Percentiles rank a stretch among this genome's conserved stretches.
Evolutionary conservation across 148 eudicot genomes (phyloP).

Genomic region (Rhododendron molle): DNA sequence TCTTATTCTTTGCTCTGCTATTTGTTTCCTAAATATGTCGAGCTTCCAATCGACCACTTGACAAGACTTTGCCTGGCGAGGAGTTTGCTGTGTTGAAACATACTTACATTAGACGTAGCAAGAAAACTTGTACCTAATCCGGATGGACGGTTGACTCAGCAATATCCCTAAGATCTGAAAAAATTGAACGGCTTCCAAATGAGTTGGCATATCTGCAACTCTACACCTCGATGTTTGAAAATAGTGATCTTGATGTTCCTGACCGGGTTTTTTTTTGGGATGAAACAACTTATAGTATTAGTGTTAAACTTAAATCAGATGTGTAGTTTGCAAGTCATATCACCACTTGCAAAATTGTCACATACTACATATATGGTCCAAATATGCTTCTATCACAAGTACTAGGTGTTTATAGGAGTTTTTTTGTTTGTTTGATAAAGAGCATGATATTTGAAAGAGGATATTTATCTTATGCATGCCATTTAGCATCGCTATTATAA

Average conservation of each 20-base stretch:
- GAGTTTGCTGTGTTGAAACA: not conserved
- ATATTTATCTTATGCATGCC: not conserved
- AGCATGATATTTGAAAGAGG: not conserved
- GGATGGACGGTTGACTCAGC: not conserved
- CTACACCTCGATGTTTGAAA: not conserved
- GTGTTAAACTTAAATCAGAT: not conserved
- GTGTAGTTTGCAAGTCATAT: not conserved
- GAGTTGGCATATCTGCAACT: not conserved
- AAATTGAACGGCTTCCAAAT: not conserved
- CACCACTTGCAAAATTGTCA: not conserved
- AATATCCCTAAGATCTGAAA: not conserved
- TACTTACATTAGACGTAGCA: not conserved
- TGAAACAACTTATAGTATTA: not conserved
- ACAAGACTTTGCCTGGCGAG: not conserved
- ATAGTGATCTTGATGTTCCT: not conserved
- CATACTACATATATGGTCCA: not conserved
- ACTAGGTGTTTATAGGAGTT: not conserved
- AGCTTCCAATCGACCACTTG: slow-evolving; percentile 8
- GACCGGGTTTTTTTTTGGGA: not conserved
- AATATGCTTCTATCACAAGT: not conserved
- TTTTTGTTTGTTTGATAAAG: not conserved
- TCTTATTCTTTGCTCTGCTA: not conserved
- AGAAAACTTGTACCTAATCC: not conserved
- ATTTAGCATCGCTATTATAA: not conserved
- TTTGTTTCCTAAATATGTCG: slow-evolving; percentile 6